Evolutionary conservation across 495 filamentous ascomycete genomes (phyloP), one percentile per base, ranked within the genome.

Genomic region (Lophiotrema nucula): DNA sequence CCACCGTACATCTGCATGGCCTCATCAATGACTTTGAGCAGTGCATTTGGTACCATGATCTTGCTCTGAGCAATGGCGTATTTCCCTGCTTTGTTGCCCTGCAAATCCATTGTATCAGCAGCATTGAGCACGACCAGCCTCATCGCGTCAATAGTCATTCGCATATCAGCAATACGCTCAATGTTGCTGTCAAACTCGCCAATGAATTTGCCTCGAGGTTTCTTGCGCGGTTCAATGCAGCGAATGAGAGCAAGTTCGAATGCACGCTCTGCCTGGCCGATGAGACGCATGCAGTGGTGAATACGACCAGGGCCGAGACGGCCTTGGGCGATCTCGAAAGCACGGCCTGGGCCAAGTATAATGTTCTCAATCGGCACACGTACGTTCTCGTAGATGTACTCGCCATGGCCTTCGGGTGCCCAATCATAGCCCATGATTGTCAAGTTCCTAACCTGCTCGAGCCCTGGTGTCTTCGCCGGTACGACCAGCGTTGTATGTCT

Each of bases 1-100:
- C 71, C 73, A 33, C 73, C 73, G 64, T 69, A 72, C 64, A 73
- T 66, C 59, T 76, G 73, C 70, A 76, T 74, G 41, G 68, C 70
- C 57, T 71, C 68, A 54, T 74, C 72, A 53, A 76, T 72, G 44
- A 76, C 65, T 47, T 67, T 68, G 33, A 65, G 60, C 23, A 67
- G 63, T 43, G 64, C 64, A 25, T 65, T 65, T 27, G 73, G 73
- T 0, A 76, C 69, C 38, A 76, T 60, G 39, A 76, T 70, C 63
- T 76, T 76, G 41, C 45, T 53, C 57, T 76, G 69, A 11, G 73
- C 73, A 58, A 76, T 76, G 11, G 68, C 73, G 41, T 72, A 69
- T 18, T 56, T 45, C 2, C 69, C 73, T 1, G 69, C 73, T 58
- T 76, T 74, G 64, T 69, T 70, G 15, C 71, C 71, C 23, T 64